Evolutionary conservation across 257 asterid genomes (phyloP).

Genomic region (Ballota nigra): DNA sequence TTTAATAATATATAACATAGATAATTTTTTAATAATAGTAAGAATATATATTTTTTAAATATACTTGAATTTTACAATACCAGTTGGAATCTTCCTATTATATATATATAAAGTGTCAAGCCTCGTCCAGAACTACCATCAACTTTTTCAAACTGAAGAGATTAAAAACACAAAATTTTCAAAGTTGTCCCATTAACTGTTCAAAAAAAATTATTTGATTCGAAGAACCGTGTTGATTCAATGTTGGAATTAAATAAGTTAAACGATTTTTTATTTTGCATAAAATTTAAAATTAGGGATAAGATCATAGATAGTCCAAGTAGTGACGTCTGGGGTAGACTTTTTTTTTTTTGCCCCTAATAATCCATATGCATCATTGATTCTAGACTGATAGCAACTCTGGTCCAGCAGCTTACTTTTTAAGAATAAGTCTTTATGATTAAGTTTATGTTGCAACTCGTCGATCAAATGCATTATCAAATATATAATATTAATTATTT

Average conservation of each 20-base stretch:
- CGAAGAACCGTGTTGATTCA: constrained; percentile 8
- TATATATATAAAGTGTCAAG: too few species aligned
- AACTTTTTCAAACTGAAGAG: not conserved
- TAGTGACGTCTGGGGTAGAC: not conserved
- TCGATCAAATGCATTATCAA: too few species aligned
- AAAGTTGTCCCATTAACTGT: not conserved
- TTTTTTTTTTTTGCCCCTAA: not conserved
- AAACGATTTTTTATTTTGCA: not conserved
- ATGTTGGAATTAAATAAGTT: not conserved
- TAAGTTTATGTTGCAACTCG: too few species aligned
- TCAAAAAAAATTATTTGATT: not conserved
- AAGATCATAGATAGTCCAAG: constrained; percentile 21
- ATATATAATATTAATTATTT: too few species aligned
- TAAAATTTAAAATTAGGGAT: constrained; percentile 18
- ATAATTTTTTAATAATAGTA: too few species aligned
- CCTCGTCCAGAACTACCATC: not conserved
- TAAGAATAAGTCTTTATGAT: too few species aligned
- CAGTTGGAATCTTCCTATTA: too few species aligned
- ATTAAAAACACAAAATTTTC: not conserved
- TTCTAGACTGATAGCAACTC: not conserved
- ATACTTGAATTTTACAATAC: too few species aligned
- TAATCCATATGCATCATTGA: constrained; percentile 26
- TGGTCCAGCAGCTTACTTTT: too few species aligned
- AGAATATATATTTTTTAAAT: too few species aligned
- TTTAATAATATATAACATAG: too few species aligned